Evolutionary conservation across 495 filamentous ascomycete genomes (phyloP), one percentile per base, ranked within the genome.

Genomic region (Amniculicola lignicola): DNA sequence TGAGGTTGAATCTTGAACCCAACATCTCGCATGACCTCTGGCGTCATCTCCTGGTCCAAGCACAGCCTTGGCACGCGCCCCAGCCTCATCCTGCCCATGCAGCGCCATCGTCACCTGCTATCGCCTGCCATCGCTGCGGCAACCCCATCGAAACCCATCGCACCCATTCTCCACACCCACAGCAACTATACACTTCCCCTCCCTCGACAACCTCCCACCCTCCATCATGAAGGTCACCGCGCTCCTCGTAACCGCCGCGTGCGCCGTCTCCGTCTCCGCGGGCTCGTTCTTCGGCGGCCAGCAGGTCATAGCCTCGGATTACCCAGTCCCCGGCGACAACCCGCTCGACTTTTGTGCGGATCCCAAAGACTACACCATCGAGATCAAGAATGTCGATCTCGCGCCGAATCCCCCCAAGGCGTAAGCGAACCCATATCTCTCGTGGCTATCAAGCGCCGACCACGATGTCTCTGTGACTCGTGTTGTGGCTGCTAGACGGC

Each of bases 371-470:
- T 70, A 89, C 60, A 76, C 86, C 46, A 76, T 96, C 56, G 64
- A 77, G 6, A 90, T 99, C 54, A 73, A 95, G 28, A 77, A 82
- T 25, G 89, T 97, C 19, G 78, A 95, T 63, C 64, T 99, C 54
- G 57, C 69, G 9, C 93, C 93, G 4, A 97, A 99, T 68, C 93
- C 93, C 18, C 93, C 93, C 18, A 54, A 78, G 64, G 72, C 90
- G 93, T 97, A 84, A 50, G 90, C 83, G 19, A 36, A 2, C 25
- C 53, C 14, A 12, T 27, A 45, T 46, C 12, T 16, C 27, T 5
- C 14, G 18, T 16, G 29, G 9, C 29, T 7, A 9, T 7, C 29
- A n/a, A 33, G n/a, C n/a, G 29, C 29, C 29, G 29, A 33, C 29
- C 9, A 33, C n/a, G n/a, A 33, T n/a, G n/a, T n/a, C n/a, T n/a